Base-by-base conservation (phyloP, 2,329 filamentous ascomycete species). In the Pseudonectria foliicola region DNA sequence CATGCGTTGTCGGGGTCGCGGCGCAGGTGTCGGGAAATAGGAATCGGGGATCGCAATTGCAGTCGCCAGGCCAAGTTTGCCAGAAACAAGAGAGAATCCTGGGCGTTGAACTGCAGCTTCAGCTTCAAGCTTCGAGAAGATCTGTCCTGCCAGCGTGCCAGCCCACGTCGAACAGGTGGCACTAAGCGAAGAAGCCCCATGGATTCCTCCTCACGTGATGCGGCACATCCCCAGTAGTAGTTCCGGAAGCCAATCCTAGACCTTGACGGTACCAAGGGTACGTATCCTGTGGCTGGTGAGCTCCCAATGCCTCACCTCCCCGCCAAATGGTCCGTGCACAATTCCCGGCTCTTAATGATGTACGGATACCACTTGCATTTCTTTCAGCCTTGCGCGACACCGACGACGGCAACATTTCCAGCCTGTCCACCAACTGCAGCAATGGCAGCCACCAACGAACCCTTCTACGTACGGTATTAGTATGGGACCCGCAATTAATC, bases 381-480 rank as follows among this genome's bases (percentile, higher is more conserved):
- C 18, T 21, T 21, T 21, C 18, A 21, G 18, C 18, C 18, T 21
- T 21, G 16, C 33, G 24, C 13, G 33, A 34, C 28, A 14, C 30
- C 32, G 7, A 29, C 32, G 13, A 34, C 27, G 33, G 36, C n/a
- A 28, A 43, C 33, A 33, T 38, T 18, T 30, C n/a, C n/a, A n/a
- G n/a, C n/a, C n/a, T n/a, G n/a, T 7, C 31, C 7, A 11, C 18
- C 16, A 38, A 35, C 42, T 45, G 50, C 49, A 49, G 68, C 55
- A 40, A 88, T 83, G 73, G 69, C 83, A 50, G 69, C 74, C 39
- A 64, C 72, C 51, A 83, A 75, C 61, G 89, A 95, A 53, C 82
- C 84, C 7, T 96, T 98, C 61, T 98, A 98, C 57, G 68, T 98
- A 49, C 82, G 92, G 54, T 98, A 98, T 73, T 98, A 98, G 90